Base-by-base conservation (phyloP, 2,329 filamentous ascomycete species). In the Colletotrichum sp. region DNA sequence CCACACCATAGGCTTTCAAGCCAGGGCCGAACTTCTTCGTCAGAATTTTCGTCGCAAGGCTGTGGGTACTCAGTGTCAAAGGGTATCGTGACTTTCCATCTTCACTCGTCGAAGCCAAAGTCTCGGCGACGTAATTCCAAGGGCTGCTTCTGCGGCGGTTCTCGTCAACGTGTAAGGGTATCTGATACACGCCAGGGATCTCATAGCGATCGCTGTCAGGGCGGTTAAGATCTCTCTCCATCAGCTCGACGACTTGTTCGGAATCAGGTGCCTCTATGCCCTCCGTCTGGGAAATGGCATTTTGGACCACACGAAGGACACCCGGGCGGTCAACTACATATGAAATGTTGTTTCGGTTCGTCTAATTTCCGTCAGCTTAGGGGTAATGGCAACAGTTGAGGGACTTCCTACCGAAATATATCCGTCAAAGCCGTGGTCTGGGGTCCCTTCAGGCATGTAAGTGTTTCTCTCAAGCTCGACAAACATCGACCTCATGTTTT, bases 401-500 rank as follows among this genome's bases (percentile, higher is more conserved):
- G 32, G 28, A 5, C 4, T 30, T 32, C 18, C 16, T 58, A 70
- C 67, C 9, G 38, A 80, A 30, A 89, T 83, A 86, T 88, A 90
- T 6, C 88, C 89, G 52, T 87, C 79, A 74, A 86, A 88, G 10
- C 89, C 89, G 77, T 91, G 89, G 5, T 88, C 88, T 9, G 79
- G 61, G 5, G 78, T 80, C 6, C 79, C 79, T 18, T 79, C 75
- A 6, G 81, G 79, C 3, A 89, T 80, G 79, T 90, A 89, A 4
- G 82, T 78, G 81, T 85, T 85, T 75, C 84, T 83, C 81, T 91
- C 89, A 36, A 91, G 78, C 70, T 84, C 86, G 62, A 82, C 77
- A 58, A 87, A 89, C 80, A 89, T 88, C 64, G 85, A 80, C 60
- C 88, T 83, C 88, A 91, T 90, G 48, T 88, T 87, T 6, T 83